Base-by-base conservation (phyloP, 1,284 basidiomycete species). In the Hemileia vastatrix region DNA sequence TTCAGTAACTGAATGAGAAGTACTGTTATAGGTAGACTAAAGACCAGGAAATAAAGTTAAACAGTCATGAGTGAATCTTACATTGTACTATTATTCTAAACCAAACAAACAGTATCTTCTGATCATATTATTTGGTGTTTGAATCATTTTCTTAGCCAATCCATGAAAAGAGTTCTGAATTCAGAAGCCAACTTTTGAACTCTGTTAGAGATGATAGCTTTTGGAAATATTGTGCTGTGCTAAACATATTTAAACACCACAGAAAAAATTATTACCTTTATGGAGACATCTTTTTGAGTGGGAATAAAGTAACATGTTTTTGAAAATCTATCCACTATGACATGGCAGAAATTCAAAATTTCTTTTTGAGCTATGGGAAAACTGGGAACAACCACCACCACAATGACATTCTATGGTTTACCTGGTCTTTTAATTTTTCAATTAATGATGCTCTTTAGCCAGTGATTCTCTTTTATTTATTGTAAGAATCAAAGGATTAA, bases 61-160 rank as follows among this genome's bases (percentile, higher is more conserved):
- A 32, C 54, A 55, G 23, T 55, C 54, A 44, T 55, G 54, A 44
- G 54, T 55, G 23, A 21, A 55, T 15, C 54, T 36, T 43, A 43
- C 36, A 44, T 45, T n/a, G 44, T 55, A 18, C 18, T 45, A 21
- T 15, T 31, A 21, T 18, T 55, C 54, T 19, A 55, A 23, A 3
- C 54, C 54, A 55, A 43, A 55, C 18, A 8, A 9, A 36, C 54
- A 6, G 23, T 31, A 43, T 45, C 54, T 43, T 21, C 18, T 36
- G 3, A 55, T 21, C 32, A 55, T 55, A 43, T 55, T 36, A 3
- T 55, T 36, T 23, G 44, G 23, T 18, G 54, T 55, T n/a, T 55
- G 54, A 3, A 55, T 45, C 18, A 55, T 44, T 45, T 32, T 44
- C 21, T 44, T 32, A 18, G 43, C 54, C 44, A 44, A 19, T 32